Percentiles rank a stretch among this genome's conserved stretches.
Conservation (phyloP, 371 early-diverging fungal species). For the Caulochytrium protostelioides region DNA sequence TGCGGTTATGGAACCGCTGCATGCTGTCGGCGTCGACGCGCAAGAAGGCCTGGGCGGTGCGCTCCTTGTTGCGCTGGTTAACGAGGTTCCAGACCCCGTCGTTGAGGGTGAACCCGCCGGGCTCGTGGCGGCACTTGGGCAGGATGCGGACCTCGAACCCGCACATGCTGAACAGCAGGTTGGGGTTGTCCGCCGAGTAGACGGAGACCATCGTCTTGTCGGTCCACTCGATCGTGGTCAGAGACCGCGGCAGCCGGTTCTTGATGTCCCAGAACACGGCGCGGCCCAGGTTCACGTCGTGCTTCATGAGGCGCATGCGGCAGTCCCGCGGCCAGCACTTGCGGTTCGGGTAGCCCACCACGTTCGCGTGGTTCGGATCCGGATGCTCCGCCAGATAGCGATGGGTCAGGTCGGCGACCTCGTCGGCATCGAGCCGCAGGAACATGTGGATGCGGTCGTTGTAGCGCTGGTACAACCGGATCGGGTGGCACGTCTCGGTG, state of each 20-base stretch:
- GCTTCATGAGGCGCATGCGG: constrained; percentile 96
- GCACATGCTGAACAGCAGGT: constrained; percentile 59
- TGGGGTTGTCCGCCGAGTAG: constrained; percentile 89
- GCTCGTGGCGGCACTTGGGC: constrained; percentile 63
- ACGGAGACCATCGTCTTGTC: constrained; percentile 78
- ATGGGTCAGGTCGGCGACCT: constrained; percentile 84
- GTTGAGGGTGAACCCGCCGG: constrained; percentile 69
- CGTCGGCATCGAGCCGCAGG: constrained; percentile 80
- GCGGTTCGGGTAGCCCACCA: constrained; percentile 72
- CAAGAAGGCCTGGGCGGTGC: constrained; percentile 87
- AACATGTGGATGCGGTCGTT: constrained; percentile 84
- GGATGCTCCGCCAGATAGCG: constrained; percentile 93
- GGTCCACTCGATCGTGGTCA: constrained; percentile 96
- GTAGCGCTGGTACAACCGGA: constrained; percentile 86
- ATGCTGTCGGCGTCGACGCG: constrained; percentile 85
- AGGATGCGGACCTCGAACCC: constrained; percentile 80
- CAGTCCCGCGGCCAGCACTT: constrained; percentile 95
- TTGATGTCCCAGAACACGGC: constrained; percentile 97
- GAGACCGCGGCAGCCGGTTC: constrained; percentile 84
- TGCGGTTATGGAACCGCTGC: constrained; percentile 80
- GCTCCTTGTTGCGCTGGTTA: constrained; percentile 87
- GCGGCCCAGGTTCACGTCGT: constrained; percentile 83
- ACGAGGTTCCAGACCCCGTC: constrained; percentile 95
- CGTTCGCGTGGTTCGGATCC: constrained; percentile 93
- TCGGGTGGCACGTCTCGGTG: constrained; percentile 88